These are phyloP conservation scores for Isabelozyma gotoi DNA, from an alignment of 805 yeast species.

Conservation along the genomic window DNA sequence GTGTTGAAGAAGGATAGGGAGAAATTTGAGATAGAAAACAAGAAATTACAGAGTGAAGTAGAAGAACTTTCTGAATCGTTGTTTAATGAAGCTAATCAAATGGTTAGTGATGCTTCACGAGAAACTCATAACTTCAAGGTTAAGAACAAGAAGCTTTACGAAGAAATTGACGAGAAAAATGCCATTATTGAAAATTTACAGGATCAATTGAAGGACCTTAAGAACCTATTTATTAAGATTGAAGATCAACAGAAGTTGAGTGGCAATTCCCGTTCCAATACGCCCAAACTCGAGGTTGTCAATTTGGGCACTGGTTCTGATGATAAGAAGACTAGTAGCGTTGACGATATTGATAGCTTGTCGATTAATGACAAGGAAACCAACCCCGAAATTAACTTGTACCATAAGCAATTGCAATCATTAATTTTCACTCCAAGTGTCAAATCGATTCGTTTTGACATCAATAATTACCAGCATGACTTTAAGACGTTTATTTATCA, in stretches of 20 bases:
- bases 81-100: constrained; percentile 80
- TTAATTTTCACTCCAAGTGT: constrained; percentile 33
- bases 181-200: constrained; percentile 61
- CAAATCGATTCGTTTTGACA: constrained; percentile 45
- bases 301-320: neutral
- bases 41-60: constrained; percentile 65
- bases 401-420: constrained; percentile 18
- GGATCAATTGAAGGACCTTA: constrained; percentile 67
- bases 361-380: constrained; percentile 2
- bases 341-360: constrained; percentile 2
- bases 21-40: constrained; percentile 58
- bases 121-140: constrained; percentile 60
- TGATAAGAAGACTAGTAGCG: neutral
- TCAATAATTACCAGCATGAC: constrained; percentile 38
- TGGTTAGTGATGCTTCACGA: constrained; percentile 78
- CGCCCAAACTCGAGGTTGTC: constrained; percentile 12
- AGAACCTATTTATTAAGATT: constrained; percentile 54
- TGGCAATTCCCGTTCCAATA: constrained; percentile 7
- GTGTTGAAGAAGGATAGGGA: constrained; percentile 33
- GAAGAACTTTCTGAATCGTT: constrained; percentile 77
- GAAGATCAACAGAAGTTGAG: constrained; percentile 38
- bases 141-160: constrained; percentile 54
- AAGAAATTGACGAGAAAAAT: constrained; percentile 66
- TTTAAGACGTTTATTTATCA: constrained; percentile 42
- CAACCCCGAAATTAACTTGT: neutral